Percentiles rank a stretch among this genome's conserved stretches.
These are phyloP conservation scores for Trametes punicea DNA, from an alignment of 768 basidiomycete species.

Conservation along the genomic window DNA sequence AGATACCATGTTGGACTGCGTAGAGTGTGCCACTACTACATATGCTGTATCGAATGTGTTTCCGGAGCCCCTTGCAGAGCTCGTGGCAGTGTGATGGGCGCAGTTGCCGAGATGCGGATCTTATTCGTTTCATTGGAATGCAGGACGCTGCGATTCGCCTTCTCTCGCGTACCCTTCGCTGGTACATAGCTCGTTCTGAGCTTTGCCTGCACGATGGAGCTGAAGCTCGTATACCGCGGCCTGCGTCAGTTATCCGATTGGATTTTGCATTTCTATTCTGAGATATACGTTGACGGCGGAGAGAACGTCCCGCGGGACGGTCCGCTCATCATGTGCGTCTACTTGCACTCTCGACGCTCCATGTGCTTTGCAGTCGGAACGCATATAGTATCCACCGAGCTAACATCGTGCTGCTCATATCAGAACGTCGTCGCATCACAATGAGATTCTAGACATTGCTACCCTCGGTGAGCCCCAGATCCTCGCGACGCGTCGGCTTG, in stretches of 20 bases:
- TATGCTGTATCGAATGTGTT: conserved; percentile 13
- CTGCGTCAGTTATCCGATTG: conserved; percentile 62
- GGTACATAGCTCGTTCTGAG: not conserved
- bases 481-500: not conserved
- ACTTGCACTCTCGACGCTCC: conserved; percentile 42
- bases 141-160: not conserved
- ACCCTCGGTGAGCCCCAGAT: conserved; percentile 58
- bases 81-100: not conserved
- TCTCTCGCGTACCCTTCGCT: not conserved
- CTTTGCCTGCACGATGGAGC: conserved; percentile 35
- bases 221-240: conserved; percentile 53
- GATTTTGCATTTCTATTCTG: conserved; percentile 79
- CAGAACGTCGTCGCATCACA: conserved; percentile 56
- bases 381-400: not conserved
- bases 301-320: conserved; percentile 86
- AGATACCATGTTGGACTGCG: conserved; percentile 14
- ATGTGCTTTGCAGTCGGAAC: not conserved
- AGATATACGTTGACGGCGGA: conserved; percentile 77
- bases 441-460: conserved; percentile 90
- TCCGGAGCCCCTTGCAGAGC: not conserved
- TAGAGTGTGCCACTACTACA: conserved; percentile 12
- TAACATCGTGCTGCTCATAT: not conserved
- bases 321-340: conserved; percentile 89
- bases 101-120: not conserved
- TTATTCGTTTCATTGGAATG: not conserved